Conservation (phyloP, 2,329 filamentous ascomycete genomes). For the Calonectria hawksworthii region DNA sequence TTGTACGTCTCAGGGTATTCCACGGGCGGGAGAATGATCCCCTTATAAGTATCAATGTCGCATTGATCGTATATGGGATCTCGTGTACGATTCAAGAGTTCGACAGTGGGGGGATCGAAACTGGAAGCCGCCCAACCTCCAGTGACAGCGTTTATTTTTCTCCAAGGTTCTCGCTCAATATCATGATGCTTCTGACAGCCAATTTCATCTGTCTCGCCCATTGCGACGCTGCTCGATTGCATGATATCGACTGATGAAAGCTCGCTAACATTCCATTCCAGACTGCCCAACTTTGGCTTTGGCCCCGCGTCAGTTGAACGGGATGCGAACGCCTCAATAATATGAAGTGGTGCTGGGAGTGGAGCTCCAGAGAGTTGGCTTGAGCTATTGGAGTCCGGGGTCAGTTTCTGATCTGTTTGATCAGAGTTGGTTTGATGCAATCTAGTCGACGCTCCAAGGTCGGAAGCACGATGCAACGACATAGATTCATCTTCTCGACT, state of each 20-base stretch:
- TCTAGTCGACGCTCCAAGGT: not conserved
- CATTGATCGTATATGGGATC: constrained; percentile 25
- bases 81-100: not conserved
- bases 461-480: not conserved
- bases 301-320: not conserved
- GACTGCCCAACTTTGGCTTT: constrained; percentile 11
- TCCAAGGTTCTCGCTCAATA: not conserved
- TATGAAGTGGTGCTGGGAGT: constrained; percentile 36
- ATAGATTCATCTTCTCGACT: not conserved
- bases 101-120: not conserved
- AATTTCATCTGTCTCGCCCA: not conserved
- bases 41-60: constrained; percentile 56
- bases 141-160: not conserved
- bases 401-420: not conserved
- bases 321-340: constrained; percentile 33
- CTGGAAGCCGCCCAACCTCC: constrained; percentile 16
- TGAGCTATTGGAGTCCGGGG: not conserved
- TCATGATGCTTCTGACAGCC: not conserved
- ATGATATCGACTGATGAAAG: not conserved
- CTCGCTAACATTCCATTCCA: constrained; percentile 32
- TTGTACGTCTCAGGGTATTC: constrained; percentile 49
- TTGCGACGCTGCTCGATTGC: not conserved
- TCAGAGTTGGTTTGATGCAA: not conserved
- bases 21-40: constrained; percentile 51
- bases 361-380: constrained; percentile 13